Evolutionary conservation across 2,329 filamentous ascomycete species (phyloP), one percentile per base, ranked within the genome.

Genomic region (Graphiopsis chlorocephala): DNA sequence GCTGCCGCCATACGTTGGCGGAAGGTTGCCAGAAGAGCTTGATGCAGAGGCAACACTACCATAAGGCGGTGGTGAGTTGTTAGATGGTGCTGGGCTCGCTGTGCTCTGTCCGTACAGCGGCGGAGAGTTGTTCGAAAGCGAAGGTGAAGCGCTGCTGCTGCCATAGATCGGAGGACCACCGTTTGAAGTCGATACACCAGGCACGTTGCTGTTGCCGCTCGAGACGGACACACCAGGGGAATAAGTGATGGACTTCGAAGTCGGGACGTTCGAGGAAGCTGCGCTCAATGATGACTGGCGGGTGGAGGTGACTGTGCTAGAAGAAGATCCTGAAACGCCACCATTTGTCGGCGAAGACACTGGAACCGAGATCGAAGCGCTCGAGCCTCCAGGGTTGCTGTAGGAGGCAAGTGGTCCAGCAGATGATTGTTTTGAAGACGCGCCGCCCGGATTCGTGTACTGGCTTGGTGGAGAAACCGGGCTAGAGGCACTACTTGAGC

Each of bases 1-100:
- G 38, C 53, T 58, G 17, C 42, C 31, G 14, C 62, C 61, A n/a
- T 64, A 64, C 6, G 52, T 38, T 7, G 61, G 61, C 23, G 53
- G 61, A 28, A 17, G 14, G 23, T 45, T 63, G 45, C 59, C 35
- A 25, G 45, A 35, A 23, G 28, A 14, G 14, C 17, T 23, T 17
- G 31, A 15, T 5, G 17, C 31, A 3, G 29, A 17, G 5, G 23
- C 38, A 10, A 20, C 38, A 7, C 26, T 8, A 25, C 47, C 60
- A 23, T 53, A 62, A 11, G 48, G 48, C 17, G 60, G 48, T 17
- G 58, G 58, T 10, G 47, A 38, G 20, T 52, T 52, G 59, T 52
- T 61, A 20, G 59, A 52, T 3, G 59, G 38, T 17, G 38, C 57
- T 23, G 26, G 50, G 50, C 26, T 53, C 1, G 28, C 17, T 31